These are phyloP conservation scores for Casuarina equisetifolia DNA, from an alignment of 306 rosid species.

Conservation along the genomic window DNA sequence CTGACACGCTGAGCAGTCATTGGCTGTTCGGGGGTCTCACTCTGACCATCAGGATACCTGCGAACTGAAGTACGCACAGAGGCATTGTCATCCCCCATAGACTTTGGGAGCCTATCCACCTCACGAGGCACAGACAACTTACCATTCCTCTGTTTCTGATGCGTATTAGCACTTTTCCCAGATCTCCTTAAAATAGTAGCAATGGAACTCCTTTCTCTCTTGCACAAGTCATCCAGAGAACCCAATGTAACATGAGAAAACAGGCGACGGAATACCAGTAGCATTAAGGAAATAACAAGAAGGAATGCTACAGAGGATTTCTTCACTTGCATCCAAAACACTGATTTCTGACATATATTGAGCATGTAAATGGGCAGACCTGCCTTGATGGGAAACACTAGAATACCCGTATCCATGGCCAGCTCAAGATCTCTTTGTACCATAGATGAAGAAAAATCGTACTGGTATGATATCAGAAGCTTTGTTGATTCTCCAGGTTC, in stretches of 20 bases:
- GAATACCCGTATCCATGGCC: slow-evolving; percentile 68
- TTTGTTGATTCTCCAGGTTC: slow-evolving; percentile 65
- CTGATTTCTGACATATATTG: slow-evolving; percentile 62
- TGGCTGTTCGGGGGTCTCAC: slow-evolving; percentile 28
- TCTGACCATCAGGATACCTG: slow-evolving; percentile 35
- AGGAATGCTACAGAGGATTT: slow-evolving; percentile 52
- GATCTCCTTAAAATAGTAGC: slow-evolving; percentile 31
- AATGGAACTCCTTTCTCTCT: slow-evolving; percentile 36
- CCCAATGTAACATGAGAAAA: slow-evolving; percentile 43
- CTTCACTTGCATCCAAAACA: slow-evolving; percentile 65
- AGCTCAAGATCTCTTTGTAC: slow-evolving; percentile 85
- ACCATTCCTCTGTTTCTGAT: slow-evolving; percentile 36
- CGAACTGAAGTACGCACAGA: slow-evolving; percentile 35
- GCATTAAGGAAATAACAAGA: slow-evolving; percentile 38
- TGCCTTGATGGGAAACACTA: slow-evolving; percentile 79
- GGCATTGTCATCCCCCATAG: slow-evolving; percentile 30
- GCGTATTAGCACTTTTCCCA: slow-evolving; percentile 35
- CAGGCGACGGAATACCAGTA: slow-evolving; percentile 47
- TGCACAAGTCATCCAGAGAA: slow-evolving; percentile 44
- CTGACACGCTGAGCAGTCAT: slow-evolving; percentile 31
- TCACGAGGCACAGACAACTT: slow-evolving; percentile 43
- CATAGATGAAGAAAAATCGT: slow-evolving; percentile 66
- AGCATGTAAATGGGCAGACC: slow-evolving; percentile 65
- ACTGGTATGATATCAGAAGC: slow-evolving; percentile 66
- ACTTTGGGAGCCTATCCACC: slow-evolving; percentile 38